These are phyloP conservation scores for Pulveroboletus sp. DNA, from an alignment of 768 basidiomycete genomes.

Conservation along the genomic window DNA sequence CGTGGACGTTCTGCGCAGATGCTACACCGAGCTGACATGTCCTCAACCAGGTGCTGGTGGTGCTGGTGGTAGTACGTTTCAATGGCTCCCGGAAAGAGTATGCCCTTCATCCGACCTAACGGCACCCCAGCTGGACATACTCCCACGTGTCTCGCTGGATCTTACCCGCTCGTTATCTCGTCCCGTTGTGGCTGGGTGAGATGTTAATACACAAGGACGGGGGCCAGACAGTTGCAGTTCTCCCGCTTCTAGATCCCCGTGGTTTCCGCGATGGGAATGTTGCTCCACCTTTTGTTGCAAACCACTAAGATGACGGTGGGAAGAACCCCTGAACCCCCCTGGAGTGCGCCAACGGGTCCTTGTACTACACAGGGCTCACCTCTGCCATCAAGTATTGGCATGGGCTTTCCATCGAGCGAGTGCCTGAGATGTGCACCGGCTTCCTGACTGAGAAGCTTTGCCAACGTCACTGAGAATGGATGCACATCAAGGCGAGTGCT, in stretches of 20 bases:
- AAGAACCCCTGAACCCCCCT: conserved; percentile 49
- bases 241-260: conserved; percentile 36
- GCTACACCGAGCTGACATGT: background rate
- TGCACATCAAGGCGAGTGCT: conserved; percentile 65
- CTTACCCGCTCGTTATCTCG: conserved; percentile 14
- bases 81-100: conserved; percentile 48
- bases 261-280: conserved; percentile 40
- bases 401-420: conserved; percentile 43
- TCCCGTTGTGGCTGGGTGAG: conserved; percentile 63
- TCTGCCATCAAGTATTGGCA: background rate
- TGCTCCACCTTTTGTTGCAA: background rate
- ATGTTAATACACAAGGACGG: background rate
- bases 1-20: conserved; percentile 33
- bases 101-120: conserved; percentile 59
- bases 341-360: conserved; percentile 43
- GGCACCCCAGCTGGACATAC: conserved; percentile 57
- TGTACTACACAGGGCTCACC: background rate
- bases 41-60: conserved; percentile 46
- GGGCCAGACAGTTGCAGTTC: background rate
- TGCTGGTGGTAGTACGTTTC: conserved; percentile 60
- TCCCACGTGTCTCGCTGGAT: background rate
- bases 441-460: background rate
- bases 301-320: background rate
- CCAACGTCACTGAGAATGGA: conserved; percentile 70
- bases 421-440: no score